Percentiles rank a stretch among this genome's conserved stretches.
Conservation (phyloP, 2,329 filamentous ascomycete species). For the Domatiomyces globalis region DNA sequence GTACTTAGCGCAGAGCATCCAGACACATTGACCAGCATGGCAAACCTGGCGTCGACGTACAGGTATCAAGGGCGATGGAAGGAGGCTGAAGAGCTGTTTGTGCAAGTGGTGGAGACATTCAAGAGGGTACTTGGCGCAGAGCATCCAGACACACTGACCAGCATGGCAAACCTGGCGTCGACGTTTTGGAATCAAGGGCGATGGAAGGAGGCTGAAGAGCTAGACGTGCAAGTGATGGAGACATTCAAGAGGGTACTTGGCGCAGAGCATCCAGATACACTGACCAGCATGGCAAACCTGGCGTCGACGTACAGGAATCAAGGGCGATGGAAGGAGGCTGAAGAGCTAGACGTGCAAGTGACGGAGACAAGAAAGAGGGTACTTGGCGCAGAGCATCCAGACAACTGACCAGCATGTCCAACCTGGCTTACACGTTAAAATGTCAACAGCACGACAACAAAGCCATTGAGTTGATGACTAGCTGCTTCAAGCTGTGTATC, state of each 20-base stretch:
- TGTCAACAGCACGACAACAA: too few relatives aligned
- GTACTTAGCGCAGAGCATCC: conserved; percentile 18
- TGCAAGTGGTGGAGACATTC: too few relatives aligned
- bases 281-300: too few relatives aligned
- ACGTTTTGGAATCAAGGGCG: conserved; percentile 8
- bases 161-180: conserved; percentile 13
- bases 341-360: conserved; percentile 4
- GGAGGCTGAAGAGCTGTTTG: conserved; percentile 9
- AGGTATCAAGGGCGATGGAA: conserved; percentile 6
- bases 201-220: conserved; percentile 9
- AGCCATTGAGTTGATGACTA: too few relatives aligned
- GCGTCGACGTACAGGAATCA: too few relatives aligned
- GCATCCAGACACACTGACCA: conserved; percentile 18
- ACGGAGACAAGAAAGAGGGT: not conserved
- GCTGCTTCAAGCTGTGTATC: too few relatives aligned
- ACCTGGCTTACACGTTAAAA: conserved; percentile 9
- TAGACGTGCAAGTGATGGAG: conserved; percentile 11
- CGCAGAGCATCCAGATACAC: conserved; percentile 17
- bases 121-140: conserved; percentile 14
- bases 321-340: conserved; percentile 10
- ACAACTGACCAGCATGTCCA: conserved; percentile 17
- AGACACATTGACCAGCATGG: conserved; percentile 17
- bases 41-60: conserved; percentile 11
- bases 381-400: conserved; percentile 18
- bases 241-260: conserved; percentile 12